Evolutionary conservation across 805 yeast genomes (phyloP).

Genomic region (Candida glaebosa): DNA sequence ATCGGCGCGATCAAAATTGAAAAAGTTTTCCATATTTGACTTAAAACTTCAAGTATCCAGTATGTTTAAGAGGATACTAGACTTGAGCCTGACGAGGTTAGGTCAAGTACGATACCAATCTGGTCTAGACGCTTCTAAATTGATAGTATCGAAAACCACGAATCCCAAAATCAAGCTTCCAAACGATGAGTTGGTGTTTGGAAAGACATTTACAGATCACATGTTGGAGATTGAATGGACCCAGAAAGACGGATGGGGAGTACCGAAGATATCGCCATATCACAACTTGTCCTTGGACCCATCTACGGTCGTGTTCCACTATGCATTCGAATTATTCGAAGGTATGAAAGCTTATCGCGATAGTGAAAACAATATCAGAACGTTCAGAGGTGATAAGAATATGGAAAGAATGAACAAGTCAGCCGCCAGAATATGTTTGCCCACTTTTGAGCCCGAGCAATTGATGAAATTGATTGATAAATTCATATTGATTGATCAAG

Average conservation of each 20-base stretch:
- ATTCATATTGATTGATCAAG: constrained; percentile 68
- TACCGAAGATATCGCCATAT: constrained; percentile 84
- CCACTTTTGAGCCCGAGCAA: constrained; percentile 78
- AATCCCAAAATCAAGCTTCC: constrained; percentile 36
- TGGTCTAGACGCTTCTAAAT: constrained; percentile 35
- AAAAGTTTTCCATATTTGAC: background rate
- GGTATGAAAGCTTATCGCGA: constrained; percentile 90
- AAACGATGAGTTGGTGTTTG: constrained; percentile 40
- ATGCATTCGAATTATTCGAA: constrained; percentile 92
- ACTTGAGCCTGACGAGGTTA: constrained; percentile 1
- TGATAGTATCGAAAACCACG: constrained; percentile 34
- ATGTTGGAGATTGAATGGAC: constrained; percentile 89
- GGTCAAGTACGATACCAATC: constrained; percentile 5
- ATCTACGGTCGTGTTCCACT: constrained; percentile 89
- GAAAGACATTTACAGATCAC: constrained; percentile 72
- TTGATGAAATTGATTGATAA: constrained; percentile 72
- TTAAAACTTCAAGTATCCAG: background rate
- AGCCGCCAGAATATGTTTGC: constrained; percentile 88
- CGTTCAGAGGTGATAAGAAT: constrained; percentile 90
- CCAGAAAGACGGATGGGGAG: constrained; percentile 72
- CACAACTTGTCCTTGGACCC: constrained; percentile 79
- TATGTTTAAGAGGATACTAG: background rate
- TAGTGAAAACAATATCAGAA: constrained; percentile 57
- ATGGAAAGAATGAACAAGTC: constrained; percentile 88
- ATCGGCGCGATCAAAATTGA: background rate